Percentiles rank a stretch among this genome's conserved stretches.
Evolutionary conservation across 108 stramenopile species (phyloP).

Genomic region (Nitzschia putrida): DNA sequence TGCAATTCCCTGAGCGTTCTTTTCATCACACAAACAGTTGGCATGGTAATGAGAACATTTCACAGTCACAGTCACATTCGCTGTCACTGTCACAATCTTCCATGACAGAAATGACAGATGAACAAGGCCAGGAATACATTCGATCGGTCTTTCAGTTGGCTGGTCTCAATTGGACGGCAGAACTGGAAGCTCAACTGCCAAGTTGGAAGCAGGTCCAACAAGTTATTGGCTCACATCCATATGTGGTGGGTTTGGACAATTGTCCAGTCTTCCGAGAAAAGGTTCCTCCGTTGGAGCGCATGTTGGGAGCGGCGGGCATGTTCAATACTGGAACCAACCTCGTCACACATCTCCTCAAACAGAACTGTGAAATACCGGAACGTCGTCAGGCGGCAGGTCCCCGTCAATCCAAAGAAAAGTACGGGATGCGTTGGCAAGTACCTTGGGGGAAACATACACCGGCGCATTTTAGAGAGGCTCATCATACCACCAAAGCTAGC

Average conservation of each 20-base stretch:
- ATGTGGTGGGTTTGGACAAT: slow-evolving; percentile 51
- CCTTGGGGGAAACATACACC: slow-evolving; percentile 84
- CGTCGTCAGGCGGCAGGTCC: slow-evolving; percentile 51
- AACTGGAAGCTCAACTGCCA: slow-evolving; percentile 52
- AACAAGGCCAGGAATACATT: slow-evolving; percentile 40
- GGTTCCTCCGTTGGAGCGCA: slow-evolving; percentile 54
- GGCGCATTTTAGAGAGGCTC: slow-evolving; percentile 49
- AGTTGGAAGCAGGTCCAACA: slow-evolving; percentile 64
- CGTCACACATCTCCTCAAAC: slow-evolving; percentile 64
- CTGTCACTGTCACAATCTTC: too few relatives aligned
- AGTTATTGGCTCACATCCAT: slow-evolving; percentile 50
- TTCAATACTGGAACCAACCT: slow-evolving; percentile 85
- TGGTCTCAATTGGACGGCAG: slow-evolving; percentile 45
- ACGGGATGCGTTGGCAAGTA: slow-evolving; percentile 79
- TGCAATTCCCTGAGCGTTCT: too few relatives aligned
- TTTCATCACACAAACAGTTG: too few relatives aligned
- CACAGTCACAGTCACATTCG: too few relatives aligned
- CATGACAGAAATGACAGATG: too few relatives aligned
- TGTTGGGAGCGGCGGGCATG: slow-evolving; percentile 74
- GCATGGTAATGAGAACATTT: too few relatives aligned
- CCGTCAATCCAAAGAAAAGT: slow-evolving; percentile 53
- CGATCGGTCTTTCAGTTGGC: slow-evolving; percentile 53
- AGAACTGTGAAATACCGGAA: slow-evolving; percentile 80
- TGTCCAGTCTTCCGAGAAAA: slow-evolving; percentile 47
- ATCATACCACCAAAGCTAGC: slow-evolving; percentile 45